Percentiles rank a stretch among this genome's conserved stretches.
Conservation (phyloP, 2,329 filamentous ascomycete genomes). For the Didymella lethalis region DNA sequence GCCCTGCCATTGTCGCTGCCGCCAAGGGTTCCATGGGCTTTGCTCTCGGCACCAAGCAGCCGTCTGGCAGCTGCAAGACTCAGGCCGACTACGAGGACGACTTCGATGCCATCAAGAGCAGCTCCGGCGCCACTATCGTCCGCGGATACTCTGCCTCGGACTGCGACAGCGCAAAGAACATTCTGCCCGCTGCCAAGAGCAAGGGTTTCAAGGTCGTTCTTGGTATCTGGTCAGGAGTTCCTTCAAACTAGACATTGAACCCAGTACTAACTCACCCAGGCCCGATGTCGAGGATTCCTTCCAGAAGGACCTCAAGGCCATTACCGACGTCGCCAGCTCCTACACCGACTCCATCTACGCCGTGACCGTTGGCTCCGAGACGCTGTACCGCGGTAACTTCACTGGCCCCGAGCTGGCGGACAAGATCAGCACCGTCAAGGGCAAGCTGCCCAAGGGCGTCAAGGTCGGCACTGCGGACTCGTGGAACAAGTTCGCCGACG, state of each 20-base stretch:
- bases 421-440: constrained; percentile 69
- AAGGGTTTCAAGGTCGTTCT: constrained; percentile 73
- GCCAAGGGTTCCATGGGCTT: constrained; percentile 67
- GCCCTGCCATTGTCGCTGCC: constrained; percentile 60
- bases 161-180: constrained; percentile 69
- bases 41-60: constrained; percentile 70
- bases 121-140: constrained; percentile 63
- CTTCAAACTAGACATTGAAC: neutral
- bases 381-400: constrained; percentile 73
- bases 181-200: constrained; percentile 70
- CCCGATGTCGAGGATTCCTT: constrained; percentile 70
- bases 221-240: constrained; percentile 67
- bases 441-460: constrained; percentile 59
- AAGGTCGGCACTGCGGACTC: constrained; percentile 73
- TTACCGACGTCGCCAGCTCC: constrained; percentile 58
- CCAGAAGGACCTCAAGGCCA: constrained; percentile 65
- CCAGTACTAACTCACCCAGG: constrained; percentile 50
- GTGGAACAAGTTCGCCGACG: constrained; percentile 76
- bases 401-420: constrained; percentile 66
- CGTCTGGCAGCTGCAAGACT: constrained; percentile 67
- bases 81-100: constrained; percentile 69
- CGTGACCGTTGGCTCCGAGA: constrained; percentile 75
- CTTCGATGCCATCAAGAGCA: constrained; percentile 66
- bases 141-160: constrained; percentile 73
- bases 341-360: constrained; percentile 69